Conservation (phyloP, 495 filamentous ascomycete species). For the Neurospora sp. region DNA sequence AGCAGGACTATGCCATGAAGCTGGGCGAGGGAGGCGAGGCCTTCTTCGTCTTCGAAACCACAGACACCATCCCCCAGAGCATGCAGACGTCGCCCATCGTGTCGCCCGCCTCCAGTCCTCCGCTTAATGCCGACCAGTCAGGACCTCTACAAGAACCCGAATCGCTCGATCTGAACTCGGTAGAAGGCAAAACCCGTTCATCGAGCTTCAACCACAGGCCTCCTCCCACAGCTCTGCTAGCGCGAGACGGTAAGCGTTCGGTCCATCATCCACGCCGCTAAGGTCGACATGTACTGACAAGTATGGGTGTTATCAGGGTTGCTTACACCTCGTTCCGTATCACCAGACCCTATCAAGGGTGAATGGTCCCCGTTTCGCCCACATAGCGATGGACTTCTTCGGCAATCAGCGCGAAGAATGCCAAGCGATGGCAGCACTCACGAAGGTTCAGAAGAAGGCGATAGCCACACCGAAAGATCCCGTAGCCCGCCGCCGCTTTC, state of each 20-base stretch:
- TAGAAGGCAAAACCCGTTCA: slow-evolving; percentile 24
- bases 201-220: slow-evolving; percentile 24
- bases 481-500: slow-evolving; percentile 71
- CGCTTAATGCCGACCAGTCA: slow-evolving; percentile 47
- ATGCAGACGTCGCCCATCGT: slow-evolving; percentile 90
- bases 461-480: slow-evolving; percentile 44
- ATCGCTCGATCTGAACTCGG: slow-evolving; percentile 56
- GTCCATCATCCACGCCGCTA: neutral
- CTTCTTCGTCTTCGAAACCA: slow-evolving; percentile 97
- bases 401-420: slow-evolving; percentile 21
- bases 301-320: slow-evolving; percentile 30
- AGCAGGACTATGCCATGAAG: slow-evolving; percentile 96
- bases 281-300: slow-evolving; percentile 4
- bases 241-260: slow-evolving; percentile 18
- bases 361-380: slow-evolving; percentile 33
- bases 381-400: slow-evolving; percentile 36
- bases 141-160: slow-evolving; percentile 70
- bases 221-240: slow-evolving; percentile 20
- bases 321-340: slow-evolving; percentile 53
- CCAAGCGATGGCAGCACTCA: slow-evolving; percentile 37
- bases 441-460: slow-evolving; percentile 24
- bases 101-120: slow-evolving; percentile 74
- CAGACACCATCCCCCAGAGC: slow-evolving; percentile 73
- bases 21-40: slow-evolving; percentile 94
- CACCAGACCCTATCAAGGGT: slow-evolving; percentile 42